These are phyloP conservation scores for Linnemannia zychae DNA, from an alignment of 192 early-diverging fungal species.

Conservation along the genomic window DNA sequence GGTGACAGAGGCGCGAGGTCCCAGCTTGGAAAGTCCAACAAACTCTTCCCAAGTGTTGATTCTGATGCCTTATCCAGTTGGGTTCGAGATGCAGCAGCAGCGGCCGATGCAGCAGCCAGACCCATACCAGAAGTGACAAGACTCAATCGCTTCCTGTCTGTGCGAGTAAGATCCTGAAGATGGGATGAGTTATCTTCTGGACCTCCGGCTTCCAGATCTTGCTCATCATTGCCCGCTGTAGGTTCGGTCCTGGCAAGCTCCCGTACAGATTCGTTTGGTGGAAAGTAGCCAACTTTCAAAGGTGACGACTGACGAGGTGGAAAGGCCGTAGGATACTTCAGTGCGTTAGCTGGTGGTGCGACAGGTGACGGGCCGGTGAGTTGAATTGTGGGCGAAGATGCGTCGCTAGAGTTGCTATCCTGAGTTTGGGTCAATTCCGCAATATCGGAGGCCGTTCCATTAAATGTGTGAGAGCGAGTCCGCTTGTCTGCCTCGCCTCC, in stretches of 20 bases:
- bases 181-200: neutral
- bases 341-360: neutral
- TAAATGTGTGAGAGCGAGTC: constrained; percentile 22
- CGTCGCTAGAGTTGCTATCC: neutral
- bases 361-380: neutral
- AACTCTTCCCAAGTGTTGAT: neutral
- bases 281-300: neutral
- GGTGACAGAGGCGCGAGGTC: constrained; percentile 46
- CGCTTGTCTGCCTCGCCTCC: constrained; percentile 20
- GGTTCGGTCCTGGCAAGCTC: neutral
- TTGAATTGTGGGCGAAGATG: neutral
- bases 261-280: neutral
- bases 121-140: constrained; percentile 35
- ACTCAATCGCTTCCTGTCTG: constrained; percentile 30
- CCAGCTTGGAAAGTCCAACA: constrained; percentile 35
- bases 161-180: neutral
- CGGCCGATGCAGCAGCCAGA: constrained; percentile 24
- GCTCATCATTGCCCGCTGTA: neutral
- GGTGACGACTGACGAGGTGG: constrained; percentile 22
- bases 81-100: constrained; percentile 1
- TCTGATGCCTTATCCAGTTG: constrained; percentile 5
- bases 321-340: neutral
- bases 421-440: constrained; percentile 4
- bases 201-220: constrained; percentile 1
- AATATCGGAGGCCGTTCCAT: constrained; percentile 9